Conservation (phyloP, 2,329 filamentous ascomycete genomes). For the Epicoccum nigrum region DNA sequence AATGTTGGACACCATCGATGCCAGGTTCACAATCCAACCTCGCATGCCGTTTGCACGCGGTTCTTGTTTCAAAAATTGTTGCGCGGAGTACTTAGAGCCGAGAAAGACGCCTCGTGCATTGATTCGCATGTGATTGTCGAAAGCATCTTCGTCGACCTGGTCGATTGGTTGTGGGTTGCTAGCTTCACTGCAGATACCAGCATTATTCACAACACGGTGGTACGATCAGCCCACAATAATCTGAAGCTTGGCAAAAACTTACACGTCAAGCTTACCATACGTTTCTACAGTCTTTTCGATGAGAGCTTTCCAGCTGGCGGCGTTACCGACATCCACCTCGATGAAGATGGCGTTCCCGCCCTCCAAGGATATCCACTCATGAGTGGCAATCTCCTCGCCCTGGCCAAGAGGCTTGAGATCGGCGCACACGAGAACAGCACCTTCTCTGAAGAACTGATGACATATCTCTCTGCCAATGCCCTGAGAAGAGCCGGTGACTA, state of each 20-base stretch:
- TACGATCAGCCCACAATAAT: conserved; percentile 8
- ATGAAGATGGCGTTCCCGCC: conserved; percentile 36
- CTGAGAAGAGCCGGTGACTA: conserved; percentile 38
- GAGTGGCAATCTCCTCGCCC: conserved; percentile 15
- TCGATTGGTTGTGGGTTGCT: conserved; percentile 32
- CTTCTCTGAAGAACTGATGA: conserved; percentile 15
- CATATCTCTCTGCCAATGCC: conserved; percentile 36
- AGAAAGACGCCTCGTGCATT: conserved; percentile 42
- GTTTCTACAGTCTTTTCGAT: conserved; percentile 33
- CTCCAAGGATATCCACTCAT: conserved; percentile 27
- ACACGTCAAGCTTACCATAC: conserved; percentile 44
- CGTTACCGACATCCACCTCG: conserved; percentile 39
- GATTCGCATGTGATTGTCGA: conserved; percentile 46
- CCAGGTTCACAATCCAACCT: conserved; percentile 51
- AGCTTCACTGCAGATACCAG: conserved; percentile 43
- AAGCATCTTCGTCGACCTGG: conserved; percentile 41
- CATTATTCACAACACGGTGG: conserved; percentile 43
- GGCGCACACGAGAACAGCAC: conserved; percentile 14
- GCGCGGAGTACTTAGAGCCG: conserved; percentile 47
- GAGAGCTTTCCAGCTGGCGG: conserved; percentile 29
- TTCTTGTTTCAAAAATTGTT: conserved; percentile 48
- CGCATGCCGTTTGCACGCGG: conserved; percentile 31
- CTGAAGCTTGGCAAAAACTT: conserved; percentile 15
- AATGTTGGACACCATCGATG: conserved; percentile 35
- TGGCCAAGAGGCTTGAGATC: conserved; percentile 12